These are phyloP conservation scores for Henningerozyma blattae DNA, from an alignment of 805 yeast species.

Conservation along the genomic window DNA sequence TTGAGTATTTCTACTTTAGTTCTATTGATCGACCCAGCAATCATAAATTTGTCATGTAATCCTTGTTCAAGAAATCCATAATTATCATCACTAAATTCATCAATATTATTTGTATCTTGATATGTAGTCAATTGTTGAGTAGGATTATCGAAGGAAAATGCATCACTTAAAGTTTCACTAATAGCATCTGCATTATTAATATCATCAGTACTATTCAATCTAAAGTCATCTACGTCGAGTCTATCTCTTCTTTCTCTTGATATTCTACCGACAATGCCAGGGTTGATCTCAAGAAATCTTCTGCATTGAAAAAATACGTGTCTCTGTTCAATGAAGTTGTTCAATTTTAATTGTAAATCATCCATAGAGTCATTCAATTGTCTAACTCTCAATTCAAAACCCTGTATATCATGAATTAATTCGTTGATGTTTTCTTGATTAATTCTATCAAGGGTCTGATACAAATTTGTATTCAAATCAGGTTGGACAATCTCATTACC, in stretches of 20 bases:
- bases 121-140: conserved; percentile 2
- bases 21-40: conserved; percentile 72
- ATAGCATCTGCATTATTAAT: conserved; percentile 8
- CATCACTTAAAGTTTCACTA: conserved; percentile 17
- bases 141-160: conserved; percentile 13
- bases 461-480: conserved; percentile 6
- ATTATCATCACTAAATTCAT: conserved; percentile 12
- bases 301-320: conserved; percentile 43
- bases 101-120: conserved; percentile 1
- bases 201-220: conserved; percentile 9
- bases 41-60: conserved; percentile 20
- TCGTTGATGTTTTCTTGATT: conserved; percentile 40
- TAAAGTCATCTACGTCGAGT: conserved; percentile 16
- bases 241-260: conserved; percentile 12
- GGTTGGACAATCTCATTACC: conserved; percentile 13
- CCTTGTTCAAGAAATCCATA: conserved; percentile 30
- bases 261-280: conserved; percentile 18
- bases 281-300: conserved; percentile 33
- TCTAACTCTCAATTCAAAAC: conserved; percentile 59
- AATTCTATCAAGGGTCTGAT: conserved; percentile 16
- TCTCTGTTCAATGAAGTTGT: conserved; percentile 59
- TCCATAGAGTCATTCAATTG: conserved; percentile 64
- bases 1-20: conserved; percentile 59
- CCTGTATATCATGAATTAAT: conserved; percentile 44
- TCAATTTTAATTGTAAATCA: conserved; percentile 47